Evolutionary conservation across 2,329 filamentous ascomycete species (phyloP), one percentile per base, ranked within the genome.

Genomic region (Fusarium sp.): DNA sequence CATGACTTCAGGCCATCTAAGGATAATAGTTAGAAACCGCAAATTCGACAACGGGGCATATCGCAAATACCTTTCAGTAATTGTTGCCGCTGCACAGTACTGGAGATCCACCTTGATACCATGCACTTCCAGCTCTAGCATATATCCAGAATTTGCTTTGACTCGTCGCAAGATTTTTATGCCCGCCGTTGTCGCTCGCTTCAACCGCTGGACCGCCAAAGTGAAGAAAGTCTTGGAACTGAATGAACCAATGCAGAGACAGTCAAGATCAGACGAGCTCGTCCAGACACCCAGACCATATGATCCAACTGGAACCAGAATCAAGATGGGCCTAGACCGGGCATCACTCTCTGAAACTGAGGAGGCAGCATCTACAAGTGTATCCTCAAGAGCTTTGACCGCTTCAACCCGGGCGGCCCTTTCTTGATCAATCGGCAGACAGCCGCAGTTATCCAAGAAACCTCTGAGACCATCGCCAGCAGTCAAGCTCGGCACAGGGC

Each of bases 281-380:
- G 86, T 88, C 88, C 89, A 91, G 5, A 90, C 85, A 11, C 86
- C 86, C 5, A 92, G 79, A 5, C 86, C 87, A 71, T 89, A 91
- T 1, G 90, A 92, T 1, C 90, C 90, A n/a, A 91, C 88, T 0
- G 89, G 83, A 7, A 88, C 82, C 9, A 92, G 73, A 2, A 89
- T 79, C 38, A 91, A 75, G 3, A 74, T 72, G 9, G 77, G 73
- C 20, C 77, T 65, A 66, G 40, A 52, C 31, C 71, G 68, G 5
- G 40, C 36, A 33, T 72, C 59, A 3, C 42, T 31, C 5, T 70
- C 61, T 14, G 55, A 14, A 15, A 40, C 36, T 13, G 48, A 33
- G 6, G 58, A 52, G 50, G 71, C 72, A 9, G 76, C 62, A 43
- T 85, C 79, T 45, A 81, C 66, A 44, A 87, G 68, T 34, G 82